These are phyloP conservation scores for Laguncularia racemosa DNA, from an alignment of 345 rosid genomes.

Conservation along the genomic window DNA sequence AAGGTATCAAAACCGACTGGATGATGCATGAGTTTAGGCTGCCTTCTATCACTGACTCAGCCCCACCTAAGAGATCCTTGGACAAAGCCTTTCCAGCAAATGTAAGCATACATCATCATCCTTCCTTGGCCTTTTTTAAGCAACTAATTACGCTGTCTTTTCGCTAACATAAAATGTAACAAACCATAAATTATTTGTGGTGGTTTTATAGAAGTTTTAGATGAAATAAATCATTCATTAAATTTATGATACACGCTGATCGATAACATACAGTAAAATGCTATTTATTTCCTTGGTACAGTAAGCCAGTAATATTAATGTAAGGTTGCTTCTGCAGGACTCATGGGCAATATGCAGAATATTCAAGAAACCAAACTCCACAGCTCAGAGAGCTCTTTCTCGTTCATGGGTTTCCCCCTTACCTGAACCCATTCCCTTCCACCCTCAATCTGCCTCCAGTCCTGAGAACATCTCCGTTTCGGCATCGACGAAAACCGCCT, in stretches of 20 bases:
- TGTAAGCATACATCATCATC: constrained; percentile 20
- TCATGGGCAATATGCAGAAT: constrained; percentile 93
- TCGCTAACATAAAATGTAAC: too few species aligned
- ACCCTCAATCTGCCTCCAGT: constrained; percentile 2
- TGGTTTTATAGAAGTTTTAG: too few species aligned
- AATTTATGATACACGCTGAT: too few species aligned
- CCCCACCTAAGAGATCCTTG: constrained; percentile 31
- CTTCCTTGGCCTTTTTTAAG: too few species aligned
- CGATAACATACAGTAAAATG: too few species aligned
- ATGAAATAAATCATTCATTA: too few species aligned
- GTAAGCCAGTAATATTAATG: background rate
- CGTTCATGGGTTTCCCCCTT: constrained; percentile 61
- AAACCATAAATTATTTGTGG: too few species aligned
- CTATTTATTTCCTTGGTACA: too few species aligned
- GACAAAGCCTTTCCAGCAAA: constrained; percentile 52
- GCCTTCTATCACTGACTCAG: constrained; percentile 50
- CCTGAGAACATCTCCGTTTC: constrained; percentile 21
- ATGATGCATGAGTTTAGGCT: constrained; percentile 98
- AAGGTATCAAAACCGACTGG: constrained; percentile 92
- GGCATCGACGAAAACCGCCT: constrained; percentile 11
- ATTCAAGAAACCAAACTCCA: constrained; percentile 78
- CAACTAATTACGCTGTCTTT: too few species aligned
- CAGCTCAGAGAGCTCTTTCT: constrained; percentile 63
- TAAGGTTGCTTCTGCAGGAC: constrained; percentile 39
- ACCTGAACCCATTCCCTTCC: constrained; percentile 18